A percentile compares a stretch with the other conserved stretches of the same genome.
phyloP scores from a whole-genome alignment of 2,329 filamentous ascomycete species.

The Aureobasidium subglaciale region DNA sequence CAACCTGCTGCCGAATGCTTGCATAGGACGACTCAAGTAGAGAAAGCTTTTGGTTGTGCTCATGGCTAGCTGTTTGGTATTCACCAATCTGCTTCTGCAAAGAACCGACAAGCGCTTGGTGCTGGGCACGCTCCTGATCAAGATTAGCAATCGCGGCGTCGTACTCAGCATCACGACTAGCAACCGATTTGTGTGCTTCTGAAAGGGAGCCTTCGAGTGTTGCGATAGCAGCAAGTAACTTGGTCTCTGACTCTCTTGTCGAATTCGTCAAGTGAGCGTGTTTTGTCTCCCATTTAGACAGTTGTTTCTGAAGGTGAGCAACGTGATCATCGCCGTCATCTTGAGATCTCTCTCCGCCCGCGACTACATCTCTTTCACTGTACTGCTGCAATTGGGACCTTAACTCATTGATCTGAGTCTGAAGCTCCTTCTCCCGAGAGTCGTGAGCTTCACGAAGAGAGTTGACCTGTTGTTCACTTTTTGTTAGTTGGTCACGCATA shows the following conservation, averaged over 20 bases:
- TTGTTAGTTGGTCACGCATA: slow-evolving; percentile 79
- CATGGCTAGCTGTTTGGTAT: slow-evolving; percentile 67
- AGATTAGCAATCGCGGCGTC: slow-evolving; percentile 25
- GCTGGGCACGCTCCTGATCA: slow-evolving; percentile 35
- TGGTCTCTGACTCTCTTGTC: slow-evolving; percentile 64
- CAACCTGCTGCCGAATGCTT: slow-evolving; percentile 59
- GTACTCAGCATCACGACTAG: slow-evolving; percentile 24
- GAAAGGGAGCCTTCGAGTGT: slow-evolving; percentile 61
- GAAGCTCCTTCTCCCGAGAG: slow-evolving; percentile 67
- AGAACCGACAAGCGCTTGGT: slow-evolving; percentile 47
- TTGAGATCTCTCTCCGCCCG: slow-evolving; percentile 17
- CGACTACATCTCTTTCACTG: slow-evolving; percentile 19
- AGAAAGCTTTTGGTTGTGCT: slow-evolving; percentile 61
- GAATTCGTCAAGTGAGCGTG: slow-evolving; percentile 64
- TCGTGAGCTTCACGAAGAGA: slow-evolving; percentile 65
- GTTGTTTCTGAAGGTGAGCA: slow-evolving; percentile 60
- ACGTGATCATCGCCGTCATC: slow-evolving; percentile 51
- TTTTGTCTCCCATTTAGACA: slow-evolving; percentile 67
- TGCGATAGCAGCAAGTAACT: slow-evolving; percentile 63
- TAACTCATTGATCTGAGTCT: slow-evolving; percentile 62
- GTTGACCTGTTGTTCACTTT: slow-evolving; percentile 72
- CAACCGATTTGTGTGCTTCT: slow-evolving; percentile 17
- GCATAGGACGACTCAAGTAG: slow-evolving; percentile 68
- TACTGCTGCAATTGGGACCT: slow-evolving; percentile 46
- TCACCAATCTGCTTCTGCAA: slow-evolving; percentile 72